A percentile compares a stretch with the other conserved stretches of the same genome.
Conservation (phyloP, 345 rosid species). For the Heritiera littoralis region DNA sequence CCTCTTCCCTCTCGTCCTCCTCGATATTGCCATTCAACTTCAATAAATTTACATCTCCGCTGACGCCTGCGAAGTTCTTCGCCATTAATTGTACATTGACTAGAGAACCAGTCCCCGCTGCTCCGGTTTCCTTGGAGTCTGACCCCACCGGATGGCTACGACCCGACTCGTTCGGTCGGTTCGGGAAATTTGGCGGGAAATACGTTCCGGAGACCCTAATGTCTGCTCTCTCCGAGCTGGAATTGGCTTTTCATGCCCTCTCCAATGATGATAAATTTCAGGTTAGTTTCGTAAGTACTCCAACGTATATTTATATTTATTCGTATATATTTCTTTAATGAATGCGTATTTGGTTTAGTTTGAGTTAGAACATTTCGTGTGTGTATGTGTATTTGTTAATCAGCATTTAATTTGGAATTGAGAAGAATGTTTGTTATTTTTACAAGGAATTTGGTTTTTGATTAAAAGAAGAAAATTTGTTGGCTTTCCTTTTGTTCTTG, state of each 20-base stretch:
- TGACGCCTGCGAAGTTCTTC: constrained; percentile 18
- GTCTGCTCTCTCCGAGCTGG: constrained; percentile 84
- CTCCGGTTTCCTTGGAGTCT: constrained; percentile 42
- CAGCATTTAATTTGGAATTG: neutral
- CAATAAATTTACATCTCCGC: constrained; percentile 26
- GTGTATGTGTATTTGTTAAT: neutral
- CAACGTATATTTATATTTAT: neutral
- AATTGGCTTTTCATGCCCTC: constrained; percentile 65
- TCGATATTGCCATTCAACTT: constrained; percentile 30
- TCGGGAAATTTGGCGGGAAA: constrained; percentile 89
- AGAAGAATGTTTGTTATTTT: neutral
- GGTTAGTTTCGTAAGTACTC: constrained; percentile 36
- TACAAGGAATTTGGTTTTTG: neutral
- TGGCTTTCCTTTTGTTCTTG: neutral
- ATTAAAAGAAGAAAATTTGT: neutral
- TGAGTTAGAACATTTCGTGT: neutral
- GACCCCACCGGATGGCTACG: constrained; percentile 48
- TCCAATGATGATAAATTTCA: constrained; percentile 66
- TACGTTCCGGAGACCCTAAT: constrained; percentile 93
- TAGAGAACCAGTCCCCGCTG: constrained; percentile 31
- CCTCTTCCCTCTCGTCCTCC: constrained; percentile 15
- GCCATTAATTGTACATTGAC: constrained; percentile 55
- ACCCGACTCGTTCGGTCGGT: constrained; percentile 88
- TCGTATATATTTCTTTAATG: neutral
- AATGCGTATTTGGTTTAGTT: neutral